A percentile compares a stretch with the other conserved stretches of the same genome.
Evolutionary conservation across 1,139 yeast genomes (phyloP).

Genomic region (Debaryomycetaceae sp.): DNA sequence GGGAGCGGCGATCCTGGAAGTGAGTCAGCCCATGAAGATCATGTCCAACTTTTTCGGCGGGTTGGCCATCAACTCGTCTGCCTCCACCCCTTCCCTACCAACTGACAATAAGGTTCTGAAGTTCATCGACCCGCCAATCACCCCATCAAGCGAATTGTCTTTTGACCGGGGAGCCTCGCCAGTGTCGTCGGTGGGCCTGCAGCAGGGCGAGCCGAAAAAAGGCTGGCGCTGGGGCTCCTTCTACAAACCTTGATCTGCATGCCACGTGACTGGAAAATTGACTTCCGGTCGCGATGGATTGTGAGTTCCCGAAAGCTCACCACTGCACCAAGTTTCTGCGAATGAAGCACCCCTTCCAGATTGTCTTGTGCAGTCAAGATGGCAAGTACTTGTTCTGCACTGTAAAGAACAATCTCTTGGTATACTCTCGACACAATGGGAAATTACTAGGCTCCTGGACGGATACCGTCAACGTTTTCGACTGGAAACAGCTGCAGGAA

Average conservation of each 20-base stretch:
- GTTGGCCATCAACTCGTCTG: neutral
- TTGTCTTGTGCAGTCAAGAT: constrained; percentile 28
- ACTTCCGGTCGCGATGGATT: too few species aligned
- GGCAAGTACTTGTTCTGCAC: constrained; percentile 44
- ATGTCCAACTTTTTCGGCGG: constrained; percentile 15
- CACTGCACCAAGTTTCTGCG: constrained; percentile 1
- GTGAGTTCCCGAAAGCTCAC: neutral
- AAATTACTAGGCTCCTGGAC: constrained; percentile 42
- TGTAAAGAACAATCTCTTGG: constrained; percentile 46
- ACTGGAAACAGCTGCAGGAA: constrained; percentile 5
- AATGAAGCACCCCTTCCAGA: constrained; percentile 66
- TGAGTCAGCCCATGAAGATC: constrained; percentile 11
- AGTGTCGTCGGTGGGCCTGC: too few species aligned
- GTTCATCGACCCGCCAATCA: too few species aligned
- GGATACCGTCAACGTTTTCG: constrained; percentile 35
- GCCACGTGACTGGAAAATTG: too few species aligned
- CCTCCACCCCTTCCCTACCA: neutral
- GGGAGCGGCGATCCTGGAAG: constrained; percentile 17
- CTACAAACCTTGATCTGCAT: neutral
- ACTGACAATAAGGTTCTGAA: too few species aligned
- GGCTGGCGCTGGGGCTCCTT: neutral
- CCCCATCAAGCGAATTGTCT: too few species aligned
- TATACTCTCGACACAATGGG: constrained; percentile 27
- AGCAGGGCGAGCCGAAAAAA: too few species aligned
- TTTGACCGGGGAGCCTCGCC: too few species aligned